Evolutionary conservation across 2,329 filamentous ascomycete genomes (phyloP).

Genomic region (Hypoxylon sp.): DNA sequence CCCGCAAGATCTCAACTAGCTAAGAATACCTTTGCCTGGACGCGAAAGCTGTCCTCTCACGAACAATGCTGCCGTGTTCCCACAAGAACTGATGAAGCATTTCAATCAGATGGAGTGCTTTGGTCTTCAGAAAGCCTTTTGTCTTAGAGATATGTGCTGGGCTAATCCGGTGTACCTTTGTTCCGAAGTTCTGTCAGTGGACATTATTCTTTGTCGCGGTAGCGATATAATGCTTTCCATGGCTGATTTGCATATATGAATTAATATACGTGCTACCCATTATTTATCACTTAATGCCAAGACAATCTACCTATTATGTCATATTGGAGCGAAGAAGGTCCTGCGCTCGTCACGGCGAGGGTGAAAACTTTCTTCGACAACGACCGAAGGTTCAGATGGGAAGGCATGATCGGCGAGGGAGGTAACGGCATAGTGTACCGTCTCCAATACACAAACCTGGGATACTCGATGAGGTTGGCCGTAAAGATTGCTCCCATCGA

Average conservation of each 20-base stretch:
- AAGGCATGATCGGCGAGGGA: constrained; percentile 8
- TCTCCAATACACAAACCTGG: neutral
- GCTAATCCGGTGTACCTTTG: neutral
- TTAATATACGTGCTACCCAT: neutral
- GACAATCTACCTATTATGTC: neutral
- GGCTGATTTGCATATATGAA: neutral
- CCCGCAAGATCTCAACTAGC: neutral
- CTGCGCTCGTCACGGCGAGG: constrained; percentile 2
- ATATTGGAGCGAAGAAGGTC: neutral
- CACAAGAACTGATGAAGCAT: no score
- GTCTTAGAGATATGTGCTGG: neutral
- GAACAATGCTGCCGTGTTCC: neutral
- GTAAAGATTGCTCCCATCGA: constrained; percentile 24
- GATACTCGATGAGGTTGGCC: neutral
- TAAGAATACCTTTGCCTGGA: neutral
- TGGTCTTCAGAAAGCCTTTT: neutral
- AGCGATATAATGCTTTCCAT: neutral
- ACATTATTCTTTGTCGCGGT: neutral
- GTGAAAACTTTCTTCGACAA: constrained; percentile 28
- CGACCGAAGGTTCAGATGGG: constrained; percentile 4
- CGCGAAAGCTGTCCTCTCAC: neutral
- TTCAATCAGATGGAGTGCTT: neutral
- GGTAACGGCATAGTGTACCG: constrained; percentile 28
- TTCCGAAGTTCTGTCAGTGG: neutral
- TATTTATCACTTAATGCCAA: neutral